These are phyloP conservation scores for Papiliotrema flavescens DNA, from an alignment of 1,284 basidiomycete species.

Conservation along the genomic window DNA sequence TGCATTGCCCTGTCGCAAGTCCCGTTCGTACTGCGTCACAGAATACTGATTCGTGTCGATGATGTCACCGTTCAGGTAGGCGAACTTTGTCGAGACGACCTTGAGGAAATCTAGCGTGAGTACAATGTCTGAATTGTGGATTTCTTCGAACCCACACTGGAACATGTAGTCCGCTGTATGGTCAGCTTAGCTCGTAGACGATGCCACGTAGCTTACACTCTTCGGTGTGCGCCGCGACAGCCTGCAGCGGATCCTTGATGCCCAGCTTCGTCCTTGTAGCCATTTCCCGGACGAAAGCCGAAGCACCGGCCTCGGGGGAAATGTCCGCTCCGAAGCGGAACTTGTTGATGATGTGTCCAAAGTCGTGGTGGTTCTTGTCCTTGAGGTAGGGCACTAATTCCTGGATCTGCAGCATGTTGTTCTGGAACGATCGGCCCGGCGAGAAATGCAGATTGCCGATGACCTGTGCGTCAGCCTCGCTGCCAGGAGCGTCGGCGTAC, in stretches of 20 bases:
- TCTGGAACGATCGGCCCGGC: slow-evolving; percentile 90
- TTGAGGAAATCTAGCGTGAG: slow-evolving; percentile 76
- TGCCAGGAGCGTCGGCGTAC: slow-evolving; percentile 51
- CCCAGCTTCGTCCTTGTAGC: slow-evolving; percentile 64
- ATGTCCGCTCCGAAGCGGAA: slow-evolving; percentile 75
- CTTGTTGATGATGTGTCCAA: slow-evolving; percentile 82
- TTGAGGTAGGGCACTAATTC: slow-evolving; percentile 90
- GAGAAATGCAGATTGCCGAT: slow-evolving; percentile 80
- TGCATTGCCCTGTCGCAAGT: slow-evolving; percentile 59
- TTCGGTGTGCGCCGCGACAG: slow-evolving; percentile 59
- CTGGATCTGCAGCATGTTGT: slow-evolving; percentile 74
- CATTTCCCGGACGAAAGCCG: slow-evolving; percentile 60
- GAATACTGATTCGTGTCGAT: slow-evolving; percentile 69
- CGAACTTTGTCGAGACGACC: slow-evolving; percentile 89
- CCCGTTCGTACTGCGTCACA: slow-evolving; percentile 92
- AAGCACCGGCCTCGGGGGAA: slow-evolving; percentile 57
- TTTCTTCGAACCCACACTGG: slow-evolving; percentile 59
- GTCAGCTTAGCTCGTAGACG: background rate
- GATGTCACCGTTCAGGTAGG: slow-evolving; percentile 68
- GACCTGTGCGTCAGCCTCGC: slow-evolving; percentile 23
- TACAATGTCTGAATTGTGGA: too few relatives aligned
- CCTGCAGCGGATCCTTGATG: slow-evolving; percentile 78
- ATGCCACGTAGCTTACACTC: slow-evolving; percentile 52
- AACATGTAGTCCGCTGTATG: slow-evolving; percentile 77
- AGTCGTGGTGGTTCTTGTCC: slow-evolving; percentile 84